Percentiles rank a stretch among this genome's conserved stretches.
Conservation (phyloP, 139 green algal genomes). For the Pleodorina starrii region DNA sequence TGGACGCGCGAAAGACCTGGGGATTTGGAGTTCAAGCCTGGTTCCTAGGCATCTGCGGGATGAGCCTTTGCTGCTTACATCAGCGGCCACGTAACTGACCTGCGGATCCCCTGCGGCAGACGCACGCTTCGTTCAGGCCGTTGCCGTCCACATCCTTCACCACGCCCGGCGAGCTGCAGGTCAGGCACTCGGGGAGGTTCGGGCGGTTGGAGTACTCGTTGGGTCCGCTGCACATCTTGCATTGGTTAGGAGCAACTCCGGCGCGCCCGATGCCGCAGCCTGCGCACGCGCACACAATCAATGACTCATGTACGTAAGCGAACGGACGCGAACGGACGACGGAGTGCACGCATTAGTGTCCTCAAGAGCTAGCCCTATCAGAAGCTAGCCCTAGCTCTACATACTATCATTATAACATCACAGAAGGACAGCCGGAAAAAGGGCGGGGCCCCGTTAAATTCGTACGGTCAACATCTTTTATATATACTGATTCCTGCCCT, state of each 20-base stretch:
- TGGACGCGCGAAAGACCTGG: neutral
- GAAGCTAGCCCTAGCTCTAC: too few species aligned
- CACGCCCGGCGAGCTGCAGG: neutral
- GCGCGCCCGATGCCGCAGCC: neutral
- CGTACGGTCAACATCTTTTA: too few species aligned
- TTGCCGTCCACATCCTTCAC: conserved; percentile 1
- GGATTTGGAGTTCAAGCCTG: neutral
- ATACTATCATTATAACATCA: too few species aligned
- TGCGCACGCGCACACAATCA: neutral
- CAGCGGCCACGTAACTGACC: neutral
- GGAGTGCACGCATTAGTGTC: too few species aligned
- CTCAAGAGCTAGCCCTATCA: too few species aligned
- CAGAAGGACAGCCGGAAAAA: too few species aligned
- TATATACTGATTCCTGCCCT: too few species aligned
- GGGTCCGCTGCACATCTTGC: neutral
- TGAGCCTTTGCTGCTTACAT: too few species aligned
- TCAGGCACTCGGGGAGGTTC: neutral
- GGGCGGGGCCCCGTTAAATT: too few species aligned
- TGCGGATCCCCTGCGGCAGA: neutral
- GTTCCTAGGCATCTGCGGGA: neutral
- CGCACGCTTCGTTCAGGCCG: neutral
- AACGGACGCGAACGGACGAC: too few species aligned
- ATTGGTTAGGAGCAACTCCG: neutral
- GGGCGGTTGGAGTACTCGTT: neutral
- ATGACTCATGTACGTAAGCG: too few species aligned